A percentile compares a stretch with the other conserved stretches of the same genome.
These are phyloP conservation scores for Cyberlindnera lachancei DNA, from an alignment of 805 yeast species.

Conservation along the genomic window DNA sequence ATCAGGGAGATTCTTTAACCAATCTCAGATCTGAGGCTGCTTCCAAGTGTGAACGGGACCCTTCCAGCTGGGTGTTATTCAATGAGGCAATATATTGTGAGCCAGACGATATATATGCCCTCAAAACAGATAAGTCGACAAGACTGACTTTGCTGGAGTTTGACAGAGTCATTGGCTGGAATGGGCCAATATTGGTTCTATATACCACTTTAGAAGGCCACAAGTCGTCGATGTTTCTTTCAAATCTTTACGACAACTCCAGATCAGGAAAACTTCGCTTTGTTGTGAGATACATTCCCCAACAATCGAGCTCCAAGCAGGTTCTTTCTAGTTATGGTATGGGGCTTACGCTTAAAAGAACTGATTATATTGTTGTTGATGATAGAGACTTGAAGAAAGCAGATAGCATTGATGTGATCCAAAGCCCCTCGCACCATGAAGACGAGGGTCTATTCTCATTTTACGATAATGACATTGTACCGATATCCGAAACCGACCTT, in stretches of 20 bases:
- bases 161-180: conserved; percentile 60
- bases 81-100: conserved; percentile 54
- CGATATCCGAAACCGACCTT: conserved; percentile 27
- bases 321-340: conserved; percentile 57
- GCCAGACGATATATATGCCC: conserved; percentile 69
- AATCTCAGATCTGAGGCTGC: conserved; percentile 13
- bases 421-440: neutral
- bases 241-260: conserved; percentile 52
- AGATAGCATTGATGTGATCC: conserved; percentile 19
- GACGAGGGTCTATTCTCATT: conserved; percentile 14
- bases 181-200: conserved; percentile 47
- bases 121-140: conserved; percentile 42
- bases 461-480: conserved; percentile 24
- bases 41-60: conserved; percentile 17
- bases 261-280: conserved; percentile 59
- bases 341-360: conserved; percentile 53
- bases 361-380: conserved; percentile 60
- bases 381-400: conserved; percentile 37
- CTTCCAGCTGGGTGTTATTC: conserved; percentile 41
- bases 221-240: conserved; percentile 49
- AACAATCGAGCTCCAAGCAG: conserved; percentile 19
- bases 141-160: conserved; percentile 28
- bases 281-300: conserved; percentile 65
- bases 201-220: conserved; percentile 57
- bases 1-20: conserved; percentile 28